Evolutionary conservation across 495 filamentous ascomycete genomes (phyloP), one percentile per base, ranked within the genome.

Genomic region (Articulospora tetracladia): DNA sequence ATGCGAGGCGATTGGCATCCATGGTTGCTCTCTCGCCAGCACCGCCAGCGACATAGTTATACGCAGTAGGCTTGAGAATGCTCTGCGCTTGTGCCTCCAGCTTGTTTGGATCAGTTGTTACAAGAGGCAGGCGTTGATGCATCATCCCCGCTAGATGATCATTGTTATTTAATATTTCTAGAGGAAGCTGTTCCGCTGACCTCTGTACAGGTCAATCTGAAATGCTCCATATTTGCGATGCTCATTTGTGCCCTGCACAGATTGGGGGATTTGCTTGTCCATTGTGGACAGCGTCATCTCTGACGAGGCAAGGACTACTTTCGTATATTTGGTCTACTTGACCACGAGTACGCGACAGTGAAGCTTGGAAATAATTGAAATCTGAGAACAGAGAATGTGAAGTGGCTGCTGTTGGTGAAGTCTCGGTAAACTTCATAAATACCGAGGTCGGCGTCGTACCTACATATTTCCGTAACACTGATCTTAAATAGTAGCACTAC

Each of bases 11-110:
- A 67, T 88, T 89, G 47, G 82, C 81, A 56, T 85, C 80, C 81
- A 87, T 83, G 0, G 85, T 89, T 1, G 82, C 77, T 61, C 79
- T 77, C 66, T 87, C 83, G 10, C 86, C 85, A 12, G 85, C 86
- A 17, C 83, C 84, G n/a, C 85, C 84, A 24, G 79, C 74, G 15
- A 86, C 78, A 72, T 87, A 89, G 61, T 83, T 81, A 69, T 75
- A 87, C 15, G 77, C 72, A 23, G 78, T 75, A 1, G 68, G 67
- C 23, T 71, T 69, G 62, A 87, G 72, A 39, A 70, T 68, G 51
- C 76, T 72, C 49, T 70, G 73, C 17, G 84, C 85, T 62, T 83
- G 78, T 36, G 78, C 75, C 66, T 86, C 80, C 3, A 87, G 74
- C 52, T 77, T 74, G 54, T 81, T 82, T 7, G 85, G 83, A 60